Conservation (phyloP, 177 flowering plant species). For the Tripterygium wilfordii region DNA sequence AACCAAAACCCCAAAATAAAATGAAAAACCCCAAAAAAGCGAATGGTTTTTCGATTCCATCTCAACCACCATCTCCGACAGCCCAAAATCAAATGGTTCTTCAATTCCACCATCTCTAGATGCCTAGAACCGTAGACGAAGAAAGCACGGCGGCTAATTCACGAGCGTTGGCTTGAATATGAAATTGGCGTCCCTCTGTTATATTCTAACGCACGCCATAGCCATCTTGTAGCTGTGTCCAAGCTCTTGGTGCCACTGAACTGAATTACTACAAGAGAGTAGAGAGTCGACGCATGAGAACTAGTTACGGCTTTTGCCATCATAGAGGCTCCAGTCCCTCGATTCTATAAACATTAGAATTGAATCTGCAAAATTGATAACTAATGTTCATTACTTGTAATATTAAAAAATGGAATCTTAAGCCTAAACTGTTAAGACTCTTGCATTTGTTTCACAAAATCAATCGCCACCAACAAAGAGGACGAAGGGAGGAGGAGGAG, state of each 20-base stretch:
- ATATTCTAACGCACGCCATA: slow-evolving; percentile 85
- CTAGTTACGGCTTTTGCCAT: slow-evolving; percentile 92
- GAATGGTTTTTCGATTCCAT: too few relatives aligned
- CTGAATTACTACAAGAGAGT: slow-evolving; percentile 90
- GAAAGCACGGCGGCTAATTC: slow-evolving; percentile 71
- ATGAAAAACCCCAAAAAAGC: too few relatives aligned
- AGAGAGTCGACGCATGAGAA: slow-evolving; percentile 76
- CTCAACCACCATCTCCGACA: too few relatives aligned
- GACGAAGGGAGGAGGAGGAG: too few relatives aligned
- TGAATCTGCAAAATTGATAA: too few relatives aligned
- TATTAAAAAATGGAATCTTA: too few relatives aligned
- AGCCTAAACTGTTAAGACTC: slow-evolving; percentile 62
- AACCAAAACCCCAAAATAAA: too few relatives aligned
- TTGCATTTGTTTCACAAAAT: slow-evolving; percentile 58
- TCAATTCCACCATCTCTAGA: too few relatives aligned
- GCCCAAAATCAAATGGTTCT: too few relatives aligned
- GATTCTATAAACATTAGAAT: slow-evolving; percentile 69
- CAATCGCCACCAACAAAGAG: too few relatives aligned
- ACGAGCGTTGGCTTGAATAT: slow-evolving; percentile 92
- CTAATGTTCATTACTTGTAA: too few relatives aligned
- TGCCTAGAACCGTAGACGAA: slow-evolving; percentile 7
- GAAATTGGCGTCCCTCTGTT: slow-evolving; percentile 79
- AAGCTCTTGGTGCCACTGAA: slow-evolving; percentile 99
- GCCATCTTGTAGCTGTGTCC: slow-evolving; percentile 98
- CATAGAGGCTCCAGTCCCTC: slow-evolving; percentile 81